Conservation (phyloP, 2,329 filamentous ascomycete species). For the Sporothrix pallida region DNA sequence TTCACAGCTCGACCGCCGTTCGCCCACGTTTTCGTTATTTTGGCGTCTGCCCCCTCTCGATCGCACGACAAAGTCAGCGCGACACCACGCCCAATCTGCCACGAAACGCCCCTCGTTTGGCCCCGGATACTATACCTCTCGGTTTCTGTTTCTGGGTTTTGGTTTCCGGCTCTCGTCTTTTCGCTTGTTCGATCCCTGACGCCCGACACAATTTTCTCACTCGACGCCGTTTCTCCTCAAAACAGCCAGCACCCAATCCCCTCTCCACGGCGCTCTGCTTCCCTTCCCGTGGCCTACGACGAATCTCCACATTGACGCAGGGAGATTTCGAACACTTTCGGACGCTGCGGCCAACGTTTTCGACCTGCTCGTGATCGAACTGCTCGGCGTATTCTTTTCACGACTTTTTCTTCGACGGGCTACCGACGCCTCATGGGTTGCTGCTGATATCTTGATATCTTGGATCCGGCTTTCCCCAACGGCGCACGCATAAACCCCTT, state of each 20-base stretch:
- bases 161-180: background rate
- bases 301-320: constrained; percentile 16
- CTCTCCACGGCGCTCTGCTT: background rate
- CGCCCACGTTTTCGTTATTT: constrained; percentile 7
- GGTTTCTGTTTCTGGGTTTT: background rate
- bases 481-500: background rate
- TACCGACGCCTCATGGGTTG: constrained; percentile 5
- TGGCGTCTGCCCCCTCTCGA: constrained; percentile 1
- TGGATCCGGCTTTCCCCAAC: background rate
- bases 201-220: constrained; percentile 20
- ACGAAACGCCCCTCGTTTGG: constrained; percentile 7
- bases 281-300: background rate
- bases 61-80: constrained; percentile 14
- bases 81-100: constrained; percentile 13
- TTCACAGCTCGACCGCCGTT: background rate
- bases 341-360: background rate
- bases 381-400: background rate
- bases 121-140: background rate
- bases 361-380: background rate
- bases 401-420: background rate
- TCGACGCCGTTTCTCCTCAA: constrained; percentile 1
- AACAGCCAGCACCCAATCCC: constrained; percentile 12
- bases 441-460: background rate
- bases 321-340: background rate
- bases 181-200: background rate